A percentile compares a stretch with the other conserved stretches of the same genome.
These are phyloP conservation scores for Quillaja saponaria DNA, from an alignment of 306 rosid species.

Conservation along the genomic window DNA sequence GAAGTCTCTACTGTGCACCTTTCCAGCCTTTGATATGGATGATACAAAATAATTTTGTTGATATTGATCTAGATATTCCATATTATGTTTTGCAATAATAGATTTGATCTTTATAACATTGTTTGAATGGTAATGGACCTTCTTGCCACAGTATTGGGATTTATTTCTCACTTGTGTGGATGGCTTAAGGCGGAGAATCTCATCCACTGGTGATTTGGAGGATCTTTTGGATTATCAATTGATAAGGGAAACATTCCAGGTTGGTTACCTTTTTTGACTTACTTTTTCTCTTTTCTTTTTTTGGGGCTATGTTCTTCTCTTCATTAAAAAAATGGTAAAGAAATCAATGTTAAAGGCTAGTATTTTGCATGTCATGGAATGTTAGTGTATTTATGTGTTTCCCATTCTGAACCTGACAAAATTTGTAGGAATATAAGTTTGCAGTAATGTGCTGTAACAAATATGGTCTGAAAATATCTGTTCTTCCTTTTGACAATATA, in stretches of 20 bases:
- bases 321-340: background rate
- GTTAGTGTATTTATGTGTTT: too few relatives aligned
- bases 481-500: slow-evolving; percentile 9
- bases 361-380: too few relatives aligned
- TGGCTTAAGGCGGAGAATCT: slow-evolving; percentile 86
- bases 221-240: slow-evolving; percentile 52
- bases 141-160: slow-evolving; percentile 70
- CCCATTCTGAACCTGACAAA: background rate
- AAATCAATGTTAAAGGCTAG: too few relatives aligned
- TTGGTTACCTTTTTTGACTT: slow-evolving; percentile 28
- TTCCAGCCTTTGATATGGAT: slow-evolving; percentile 58
- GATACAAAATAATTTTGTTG: slow-evolving; percentile 7
- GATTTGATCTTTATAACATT: too few relatives aligned
- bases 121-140: too few relatives aligned
- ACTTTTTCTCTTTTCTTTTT: background rate
- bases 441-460: background rate
- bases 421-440: background rate
- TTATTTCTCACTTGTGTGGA: slow-evolving; percentile 85
- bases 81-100: background rate
- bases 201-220: slow-evolving; percentile 40
- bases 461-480: background rate
- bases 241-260: slow-evolving; percentile 84
- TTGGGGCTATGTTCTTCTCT: background rate
- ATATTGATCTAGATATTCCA: slow-evolving; percentile 5
- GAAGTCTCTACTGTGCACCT: slow-evolving; percentile 67